Percentiles rank a stretch among this genome's conserved stretches.
phyloP scores from a whole-genome alignment of 345 rosid genomes.

The Dipteronia dyeriana region DNA sequence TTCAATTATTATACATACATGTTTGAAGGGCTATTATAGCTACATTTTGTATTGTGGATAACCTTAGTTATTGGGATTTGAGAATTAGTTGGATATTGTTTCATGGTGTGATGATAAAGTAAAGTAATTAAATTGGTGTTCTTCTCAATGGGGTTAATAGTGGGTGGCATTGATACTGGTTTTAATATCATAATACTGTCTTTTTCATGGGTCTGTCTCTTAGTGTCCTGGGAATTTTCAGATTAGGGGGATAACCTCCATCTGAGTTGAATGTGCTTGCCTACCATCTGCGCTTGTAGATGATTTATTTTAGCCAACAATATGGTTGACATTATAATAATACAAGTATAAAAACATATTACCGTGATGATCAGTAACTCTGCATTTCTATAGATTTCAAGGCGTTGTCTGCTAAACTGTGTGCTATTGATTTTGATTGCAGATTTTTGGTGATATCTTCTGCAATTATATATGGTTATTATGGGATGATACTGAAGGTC shows the following conservation, averaged over 20 bases:
- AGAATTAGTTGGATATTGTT: neutral
- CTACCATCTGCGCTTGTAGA: neutral
- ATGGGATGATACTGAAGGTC: conserved; percentile 75
- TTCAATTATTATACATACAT: too few relatives aligned
- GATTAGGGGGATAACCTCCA: neutral
- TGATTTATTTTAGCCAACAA: conserved; percentile 3
- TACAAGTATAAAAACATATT: neutral
- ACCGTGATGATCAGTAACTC: neutral
- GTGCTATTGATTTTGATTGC: conserved; percentile 28
- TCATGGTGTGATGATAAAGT: neutral
- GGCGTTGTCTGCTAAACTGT: conserved; percentile 1
- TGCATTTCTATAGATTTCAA: neutral
- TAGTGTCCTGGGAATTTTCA: neutral
- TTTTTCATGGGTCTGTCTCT: neutral
- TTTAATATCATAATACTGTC: neutral
- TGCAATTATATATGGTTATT: conserved; percentile 76
- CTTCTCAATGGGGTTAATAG: neutral
- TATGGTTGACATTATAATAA: neutral
- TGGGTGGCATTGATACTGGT: neutral
- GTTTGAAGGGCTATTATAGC: neutral
- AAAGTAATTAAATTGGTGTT: neutral
- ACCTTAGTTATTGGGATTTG: neutral
- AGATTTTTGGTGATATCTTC: conserved; percentile 78
- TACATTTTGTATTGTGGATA: neutral
- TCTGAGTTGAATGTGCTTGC: conserved; percentile 5